Evolutionary conservation across 1,139 yeast genomes (phyloP), one percentile per base, ranked within the genome.

Genomic region (Debaryomyces sp.): DNA sequence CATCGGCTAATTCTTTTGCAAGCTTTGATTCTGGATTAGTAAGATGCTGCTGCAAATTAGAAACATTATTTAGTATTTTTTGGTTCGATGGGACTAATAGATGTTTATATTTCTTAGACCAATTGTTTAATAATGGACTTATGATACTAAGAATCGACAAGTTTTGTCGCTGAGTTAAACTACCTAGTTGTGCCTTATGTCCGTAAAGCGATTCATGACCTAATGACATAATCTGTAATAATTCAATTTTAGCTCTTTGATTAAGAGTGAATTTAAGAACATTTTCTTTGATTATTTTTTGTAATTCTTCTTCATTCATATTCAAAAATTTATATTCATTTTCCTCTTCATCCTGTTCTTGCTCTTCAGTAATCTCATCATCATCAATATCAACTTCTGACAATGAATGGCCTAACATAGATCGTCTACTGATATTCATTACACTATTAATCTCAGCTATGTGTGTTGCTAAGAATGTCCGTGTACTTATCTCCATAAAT

Each of bases 141-240:
- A 92, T 73, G 41, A 90, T 81, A 50, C 82, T 82, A 55, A 92
- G 71, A 10, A 90, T 79, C 0, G 92, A 82, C 43, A 92, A 69
- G 59, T 85, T 87, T 64, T 87, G 85, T 58, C 88, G 70, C 66
- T 85, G 87, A 27, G 80, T 75, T 29, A 80, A 60, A 17, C 73
- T 68, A 5, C 84, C 83, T 43, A 80, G 64, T 54, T 79, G 84
- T 1, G 86, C 83, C 55, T 81, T 80, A 50, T 78, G 79, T 24
- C 85, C 87, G 64, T 91, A 91, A 21, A 92, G 72, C 1, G 94
- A 84, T 59, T 90, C 96, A 64, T 89, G 91, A 29, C 96, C 95
- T 46, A 91, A 72, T 0, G 94, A 82, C 73, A 88, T 82, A 52
- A 91, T 87, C 62, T 88, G 89, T 39, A 90, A 68, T 41, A 91